Conservation (phyloP, 2,329 filamentous ascomycete genomes). For the Microdochium bolleyi region DNA sequence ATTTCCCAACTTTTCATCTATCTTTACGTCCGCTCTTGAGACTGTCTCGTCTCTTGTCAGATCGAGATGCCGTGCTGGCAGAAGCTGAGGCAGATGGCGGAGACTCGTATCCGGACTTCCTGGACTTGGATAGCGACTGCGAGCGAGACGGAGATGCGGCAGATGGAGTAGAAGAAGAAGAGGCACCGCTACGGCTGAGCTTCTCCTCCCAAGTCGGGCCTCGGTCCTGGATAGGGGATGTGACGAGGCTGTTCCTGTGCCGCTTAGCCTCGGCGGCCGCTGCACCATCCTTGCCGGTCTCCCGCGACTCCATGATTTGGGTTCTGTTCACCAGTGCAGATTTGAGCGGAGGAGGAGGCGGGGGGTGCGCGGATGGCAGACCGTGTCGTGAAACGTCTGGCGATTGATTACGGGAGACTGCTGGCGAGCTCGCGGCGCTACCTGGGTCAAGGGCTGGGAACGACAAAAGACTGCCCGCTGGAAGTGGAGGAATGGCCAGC, state of each 20-base stretch:
- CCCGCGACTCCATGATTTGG: neutral
- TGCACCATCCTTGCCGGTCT: neutral
- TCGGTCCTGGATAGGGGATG: neutral
- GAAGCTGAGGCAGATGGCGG: too few relatives aligned
- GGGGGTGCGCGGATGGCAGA: neutral
- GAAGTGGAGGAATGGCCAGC: neutral
- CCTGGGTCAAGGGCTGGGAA: neutral
- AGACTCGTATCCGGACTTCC: neutral
- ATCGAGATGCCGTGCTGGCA: too few relatives aligned
- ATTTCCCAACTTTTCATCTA: too few relatives aligned
- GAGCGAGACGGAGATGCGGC: neutral
- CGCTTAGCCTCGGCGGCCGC: neutral
- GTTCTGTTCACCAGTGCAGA: neutral
- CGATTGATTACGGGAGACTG: neutral
- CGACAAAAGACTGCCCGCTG: neutral
- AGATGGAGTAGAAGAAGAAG: neutral
- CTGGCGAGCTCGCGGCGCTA: neutral
- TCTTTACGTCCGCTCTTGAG: too few relatives aligned
- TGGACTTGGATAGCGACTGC: neutral
- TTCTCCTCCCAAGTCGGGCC: neutral
- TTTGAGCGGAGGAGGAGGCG: neutral
- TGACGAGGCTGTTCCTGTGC: neutral
- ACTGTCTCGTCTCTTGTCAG: too few relatives aligned
- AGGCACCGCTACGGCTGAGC: neutral
- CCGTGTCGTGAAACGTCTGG: neutral